A percentile compares a stretch with the other conserved stretches of the same genome.
Conservation (phyloP, 768 basidiomycete species). For the Lyophyllum semitale region DNA sequence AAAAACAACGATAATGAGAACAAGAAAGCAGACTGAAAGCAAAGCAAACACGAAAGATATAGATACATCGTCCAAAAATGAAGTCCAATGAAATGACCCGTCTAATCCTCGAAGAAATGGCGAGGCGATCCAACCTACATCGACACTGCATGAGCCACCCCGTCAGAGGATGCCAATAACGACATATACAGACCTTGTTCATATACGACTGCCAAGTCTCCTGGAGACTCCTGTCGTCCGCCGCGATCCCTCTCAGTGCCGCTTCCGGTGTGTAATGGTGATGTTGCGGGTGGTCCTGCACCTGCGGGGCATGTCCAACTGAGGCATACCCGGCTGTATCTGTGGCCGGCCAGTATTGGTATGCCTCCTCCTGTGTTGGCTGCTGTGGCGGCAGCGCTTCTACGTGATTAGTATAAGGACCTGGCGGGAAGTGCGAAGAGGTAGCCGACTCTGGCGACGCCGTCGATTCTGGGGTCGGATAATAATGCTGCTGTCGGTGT, state of each 20-base stretch:
- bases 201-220: constrained; percentile 76
- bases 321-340: constrained; percentile 22
- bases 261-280: constrained; percentile 50
- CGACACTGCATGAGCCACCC: neutral
- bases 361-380: constrained; percentile 6
- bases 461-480: constrained; percentile 13
- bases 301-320: constrained; percentile 17
- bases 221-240: constrained; percentile 57
- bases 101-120: constrained; percentile 13
- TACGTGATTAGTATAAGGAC: constrained; percentile 5
- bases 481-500: constrained; percentile 21
- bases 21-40: too few species aligned
- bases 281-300: constrained; percentile 20
- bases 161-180: neutral
- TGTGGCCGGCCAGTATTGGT: constrained; percentile 33
- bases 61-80: neutral
- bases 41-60: too few species aligned
- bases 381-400: neutral
- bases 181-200: constrained; percentile 43
- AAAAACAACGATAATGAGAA: too few species aligned
- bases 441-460: constrained; percentile 11
- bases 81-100: neutral
- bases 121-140: constrained; percentile 13
- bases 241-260: constrained; percentile 47
- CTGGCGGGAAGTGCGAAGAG: constrained; percentile 1